Evolutionary conservation across 2,329 filamentous ascomycete genomes (phyloP).

Genomic region (Arthrobotrys conoides): DNA sequence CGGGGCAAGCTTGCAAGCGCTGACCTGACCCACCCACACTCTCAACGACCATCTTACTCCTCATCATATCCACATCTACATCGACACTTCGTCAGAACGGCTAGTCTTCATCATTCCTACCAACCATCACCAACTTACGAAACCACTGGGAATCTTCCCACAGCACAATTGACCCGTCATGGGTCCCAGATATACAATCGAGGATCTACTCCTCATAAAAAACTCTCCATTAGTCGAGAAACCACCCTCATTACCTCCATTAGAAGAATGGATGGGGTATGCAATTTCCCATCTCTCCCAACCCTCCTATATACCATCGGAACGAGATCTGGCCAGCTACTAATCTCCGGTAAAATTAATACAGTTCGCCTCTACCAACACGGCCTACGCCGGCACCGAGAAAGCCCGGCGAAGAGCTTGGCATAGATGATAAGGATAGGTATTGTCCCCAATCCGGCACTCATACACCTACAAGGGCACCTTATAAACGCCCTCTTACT

Average conservation of each 20-base stretch:
- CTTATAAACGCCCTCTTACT: not conserved
- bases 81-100: not conserved
- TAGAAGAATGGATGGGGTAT: constrained; percentile 74
- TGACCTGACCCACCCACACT: constrained; percentile 22
- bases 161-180: constrained; percentile 57
- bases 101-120: not conserved
- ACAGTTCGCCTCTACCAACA: constrained; percentile 58
- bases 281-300: constrained; percentile 25
- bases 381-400: constrained; percentile 48
- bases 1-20: constrained; percentile 25
- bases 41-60: constrained; percentile 10
- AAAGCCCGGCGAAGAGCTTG: constrained; percentile 51
- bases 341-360: constrained; percentile 24
- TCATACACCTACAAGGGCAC: not conserved
- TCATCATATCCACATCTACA: constrained; percentile 16
- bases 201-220: constrained; percentile 69
- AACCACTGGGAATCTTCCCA: constrained; percentile 16
- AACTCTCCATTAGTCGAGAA: constrained; percentile 71
- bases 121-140: not conserved
- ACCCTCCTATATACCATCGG: not conserved
- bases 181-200: constrained; percentile 68
- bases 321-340: constrained; percentile 16
- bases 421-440: constrained; percentile 57
- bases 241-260: constrained; percentile 71
- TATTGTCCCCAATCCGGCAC: constrained; percentile 1